A percentile compares a stretch with the other conserved stretches of the same genome.
These are phyloP conservation scores for Fusarium oxysporum DNA, from an alignment of 2,329 filamentous ascomycete genomes.

Conservation along the genomic window DNA sequence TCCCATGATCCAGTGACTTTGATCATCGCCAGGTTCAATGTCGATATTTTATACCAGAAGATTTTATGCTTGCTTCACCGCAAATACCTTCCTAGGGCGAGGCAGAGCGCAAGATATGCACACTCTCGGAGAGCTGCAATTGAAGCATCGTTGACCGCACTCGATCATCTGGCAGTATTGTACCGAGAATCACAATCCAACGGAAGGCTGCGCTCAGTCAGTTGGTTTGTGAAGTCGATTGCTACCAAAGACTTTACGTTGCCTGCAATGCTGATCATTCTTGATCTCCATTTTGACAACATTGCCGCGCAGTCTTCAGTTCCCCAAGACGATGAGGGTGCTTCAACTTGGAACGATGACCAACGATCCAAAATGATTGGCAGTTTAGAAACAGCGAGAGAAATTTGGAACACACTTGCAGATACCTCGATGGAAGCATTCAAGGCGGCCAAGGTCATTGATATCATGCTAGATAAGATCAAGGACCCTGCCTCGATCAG, in stretches of 20 bases:
- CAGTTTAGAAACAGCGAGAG: slow-evolving; percentile 76
- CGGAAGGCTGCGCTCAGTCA: slow-evolving; percentile 77
- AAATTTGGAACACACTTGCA: slow-evolving; percentile 83
- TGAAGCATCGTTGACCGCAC: slow-evolving; percentile 84
- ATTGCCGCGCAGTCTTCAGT: slow-evolving; percentile 57
- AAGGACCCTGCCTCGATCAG: slow-evolving; percentile 49
- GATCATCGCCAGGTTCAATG: slow-evolving; percentile 84
- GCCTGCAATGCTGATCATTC: slow-evolving; percentile 83
- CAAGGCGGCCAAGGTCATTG: slow-evolving; percentile 85
- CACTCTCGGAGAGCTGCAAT: slow-evolving; percentile 88
- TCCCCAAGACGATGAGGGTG: slow-evolving; percentile 55
- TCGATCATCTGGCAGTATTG: slow-evolving; percentile 81
- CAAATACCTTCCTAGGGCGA: slow-evolving; percentile 83
- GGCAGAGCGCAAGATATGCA: slow-evolving; percentile 82
- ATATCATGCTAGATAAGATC: slow-evolving; percentile 85
- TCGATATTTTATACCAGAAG: slow-evolving; percentile 90
- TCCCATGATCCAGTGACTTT: slow-evolving; percentile 84
- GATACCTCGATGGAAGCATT: slow-evolving; percentile 88
- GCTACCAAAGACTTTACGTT: slow-evolving; percentile 88
- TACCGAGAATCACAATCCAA: slow-evolving; percentile 78
- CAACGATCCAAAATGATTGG: slow-evolving; percentile 80
- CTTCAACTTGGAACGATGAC: slow-evolving; percentile 66
- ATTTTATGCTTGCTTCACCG: slow-evolving; percentile 89
- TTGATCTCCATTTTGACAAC: slow-evolving; percentile 82
- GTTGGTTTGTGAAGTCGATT: slow-evolving; percentile 82